phyloP scores from a whole-genome alignment of 768 basidiomycete species.

The Obba rivulosa region DNA sequence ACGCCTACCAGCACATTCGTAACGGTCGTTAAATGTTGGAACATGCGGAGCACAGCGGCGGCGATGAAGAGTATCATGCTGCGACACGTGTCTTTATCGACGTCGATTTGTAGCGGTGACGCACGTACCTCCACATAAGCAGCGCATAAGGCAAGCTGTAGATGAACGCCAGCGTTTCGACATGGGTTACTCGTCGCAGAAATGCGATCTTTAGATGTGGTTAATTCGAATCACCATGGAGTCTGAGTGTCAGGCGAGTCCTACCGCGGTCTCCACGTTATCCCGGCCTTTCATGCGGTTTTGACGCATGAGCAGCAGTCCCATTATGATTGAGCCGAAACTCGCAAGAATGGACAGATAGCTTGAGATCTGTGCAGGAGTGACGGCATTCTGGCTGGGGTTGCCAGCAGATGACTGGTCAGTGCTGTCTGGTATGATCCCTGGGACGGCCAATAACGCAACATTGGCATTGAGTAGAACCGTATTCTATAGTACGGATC shows the following conservation, averaged over 20 bases:
- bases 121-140: conserved; percentile 57
- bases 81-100: no score
- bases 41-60: no score
- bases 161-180: conserved; percentile 46
- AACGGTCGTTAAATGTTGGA: no score
- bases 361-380: conserved; percentile 42
- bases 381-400: conserved; percentile 23
- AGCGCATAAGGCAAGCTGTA: conserved; percentile 51
- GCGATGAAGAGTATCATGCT: no score
- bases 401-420: conserved; percentile 5
- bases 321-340: conserved; percentile 39
- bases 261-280: conserved; percentile 29
- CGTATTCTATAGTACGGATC: conserved; percentile 16
- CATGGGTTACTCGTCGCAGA: conserved; percentile 20
- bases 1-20: no score
- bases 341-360: conserved; percentile 45
- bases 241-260: background rate
- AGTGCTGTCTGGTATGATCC: no score
- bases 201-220: conserved; percentile 18
- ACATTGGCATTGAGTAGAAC: conserved; percentile 29
- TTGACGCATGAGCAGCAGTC: conserved; percentile 36
- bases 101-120: no score
- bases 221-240: background rate
- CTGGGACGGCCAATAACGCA: conserved; percentile 27
- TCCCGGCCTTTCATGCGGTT: conserved; percentile 9